These are phyloP conservation scores for Lycium ferocissimum DNA, from an alignment of 257 asterid genomes.

Conservation along the genomic window DNA sequence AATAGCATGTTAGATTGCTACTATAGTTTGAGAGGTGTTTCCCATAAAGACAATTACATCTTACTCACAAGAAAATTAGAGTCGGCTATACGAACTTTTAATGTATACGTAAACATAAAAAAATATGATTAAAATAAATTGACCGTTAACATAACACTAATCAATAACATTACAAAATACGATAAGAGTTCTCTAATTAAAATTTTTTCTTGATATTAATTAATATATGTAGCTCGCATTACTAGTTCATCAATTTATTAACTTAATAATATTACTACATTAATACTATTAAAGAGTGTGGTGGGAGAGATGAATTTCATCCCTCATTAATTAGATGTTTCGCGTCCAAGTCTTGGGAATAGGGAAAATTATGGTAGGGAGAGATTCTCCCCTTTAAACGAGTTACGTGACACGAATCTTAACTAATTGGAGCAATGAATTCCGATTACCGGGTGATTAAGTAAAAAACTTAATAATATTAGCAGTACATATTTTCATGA, in stretches of 20 bases:
- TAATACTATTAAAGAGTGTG: neutral
- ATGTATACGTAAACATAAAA: neutral
- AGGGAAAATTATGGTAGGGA: too few species aligned
- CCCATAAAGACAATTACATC: neutral
- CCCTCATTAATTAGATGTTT: neutral
- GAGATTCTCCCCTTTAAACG: too few species aligned
- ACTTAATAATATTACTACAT: neutral
- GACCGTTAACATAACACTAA: neutral
- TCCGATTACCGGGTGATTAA: neutral
- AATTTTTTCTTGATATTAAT: too few species aligned
- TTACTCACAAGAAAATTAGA: neutral
- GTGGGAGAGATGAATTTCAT: neutral
- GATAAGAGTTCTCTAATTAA: too few species aligned
- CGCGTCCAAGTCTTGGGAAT: neutral
- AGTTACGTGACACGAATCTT: too few species aligned
- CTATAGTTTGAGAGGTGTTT: neutral
- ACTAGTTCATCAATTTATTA: neutral
- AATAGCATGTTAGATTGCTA: neutral
- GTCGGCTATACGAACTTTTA: neutral
- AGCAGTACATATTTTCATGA: conserved; percentile 3
- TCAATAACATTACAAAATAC: too few species aligned
- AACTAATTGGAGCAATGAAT: neutral
- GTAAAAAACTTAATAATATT: neutral
- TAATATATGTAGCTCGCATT: too few species aligned
- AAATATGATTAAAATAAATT: neutral